Base-by-base conservation (phyloP, 1,139 yeast genomes). In the Zygoascus sp. region DNA sequence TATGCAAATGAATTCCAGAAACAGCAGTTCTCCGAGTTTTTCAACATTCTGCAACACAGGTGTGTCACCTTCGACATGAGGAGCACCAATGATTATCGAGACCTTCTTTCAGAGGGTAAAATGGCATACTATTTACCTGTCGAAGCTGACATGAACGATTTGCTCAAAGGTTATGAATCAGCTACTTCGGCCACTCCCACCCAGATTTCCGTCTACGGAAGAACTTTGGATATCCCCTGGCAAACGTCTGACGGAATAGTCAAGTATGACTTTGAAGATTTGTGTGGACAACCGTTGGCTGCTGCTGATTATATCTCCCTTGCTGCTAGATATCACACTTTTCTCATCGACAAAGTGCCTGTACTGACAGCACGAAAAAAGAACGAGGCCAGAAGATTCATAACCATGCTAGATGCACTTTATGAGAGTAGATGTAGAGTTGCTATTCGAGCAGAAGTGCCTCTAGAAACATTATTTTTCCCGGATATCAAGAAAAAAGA, bases 241-340 rank as follows among this genome's bases (percentile, higher is more conserved):
- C 71, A 74, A 2, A 42, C 45, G 4, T 64, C 65, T 27, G 57
- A 70, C 1, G 70, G 74, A 0, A 64, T 70, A 4, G 83, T 80
- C 23, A 71, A 66, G 52, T 70, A 81, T 49, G 76, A 74, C 36
- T 83, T 79, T 55, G 65, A 65, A 2, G 71, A 79, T 42, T 70
- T 83, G n/a, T 81, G 88, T 57, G 73, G 69, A 43, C 79, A 80
- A 2, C 65, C 78, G 7, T 75, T 71, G 53, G 82, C 86, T 0
- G 76, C 87, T 0, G 81, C 85, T 1, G 90, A 83, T 58, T 83
- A 80, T 57, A 81, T 83, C 42, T 77, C 87, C 0, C 60, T 83
- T 35, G 82, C 89, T 0, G 77, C 87, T 0, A 69, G 70, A 21
- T 83, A 68, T 60, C 76, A 72, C 34, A 76, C 81, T 0, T 66